These are phyloP conservation scores for Zostera marina DNA, from an alignment of 116 monocot genomes.

Conservation along the genomic window DNA sequence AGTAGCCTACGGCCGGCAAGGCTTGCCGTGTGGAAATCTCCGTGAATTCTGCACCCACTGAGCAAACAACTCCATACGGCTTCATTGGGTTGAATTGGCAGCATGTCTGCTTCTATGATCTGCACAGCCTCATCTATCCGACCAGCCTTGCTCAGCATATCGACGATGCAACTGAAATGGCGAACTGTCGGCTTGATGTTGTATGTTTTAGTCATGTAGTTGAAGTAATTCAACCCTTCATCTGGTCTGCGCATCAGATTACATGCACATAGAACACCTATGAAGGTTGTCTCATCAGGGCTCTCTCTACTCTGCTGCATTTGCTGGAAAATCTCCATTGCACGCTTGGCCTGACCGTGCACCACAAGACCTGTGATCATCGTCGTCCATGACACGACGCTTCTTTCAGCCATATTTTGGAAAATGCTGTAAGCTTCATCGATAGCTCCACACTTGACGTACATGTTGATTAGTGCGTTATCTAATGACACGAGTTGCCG, in stretches of 20 bases:
- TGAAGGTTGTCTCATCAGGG: conserved; percentile 19
- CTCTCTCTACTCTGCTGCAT: conserved; percentile 10
- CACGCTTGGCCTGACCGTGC: conserved; percentile 10
- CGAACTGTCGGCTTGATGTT: conserved; percentile 14
- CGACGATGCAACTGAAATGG: conserved; percentile 33
- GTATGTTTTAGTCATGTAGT: conserved; percentile 5
- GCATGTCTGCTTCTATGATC: conserved; percentile 21
- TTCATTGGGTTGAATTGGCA: conserved; percentile 45
- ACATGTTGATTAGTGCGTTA: conserved; percentile 32
- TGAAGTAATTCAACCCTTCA: conserved; percentile 13
- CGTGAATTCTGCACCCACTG: conserved; percentile 35
- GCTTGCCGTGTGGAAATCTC: conserved; percentile 21
- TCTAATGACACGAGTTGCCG: conserved; percentile 11
- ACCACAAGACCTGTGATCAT: conserved; percentile 28
- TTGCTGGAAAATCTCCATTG: conserved; percentile 12
- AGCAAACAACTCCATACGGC: conserved; percentile 48
- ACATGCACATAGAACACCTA: conserved; percentile 22
- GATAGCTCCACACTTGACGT: conserved; percentile 20
- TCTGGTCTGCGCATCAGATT: conserved; percentile 13
- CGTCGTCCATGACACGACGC: conserved; percentile 20
- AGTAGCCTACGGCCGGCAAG: conserved; percentile 14
- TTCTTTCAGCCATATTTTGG: conserved; percentile 12
- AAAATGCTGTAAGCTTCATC: conserved; percentile 18
- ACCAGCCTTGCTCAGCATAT: conserved; percentile 20
- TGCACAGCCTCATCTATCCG: conserved; percentile 11